phyloP scores from a whole-genome alignment of 257 asterid species.

The Mitragyna speciosa region DNA sequence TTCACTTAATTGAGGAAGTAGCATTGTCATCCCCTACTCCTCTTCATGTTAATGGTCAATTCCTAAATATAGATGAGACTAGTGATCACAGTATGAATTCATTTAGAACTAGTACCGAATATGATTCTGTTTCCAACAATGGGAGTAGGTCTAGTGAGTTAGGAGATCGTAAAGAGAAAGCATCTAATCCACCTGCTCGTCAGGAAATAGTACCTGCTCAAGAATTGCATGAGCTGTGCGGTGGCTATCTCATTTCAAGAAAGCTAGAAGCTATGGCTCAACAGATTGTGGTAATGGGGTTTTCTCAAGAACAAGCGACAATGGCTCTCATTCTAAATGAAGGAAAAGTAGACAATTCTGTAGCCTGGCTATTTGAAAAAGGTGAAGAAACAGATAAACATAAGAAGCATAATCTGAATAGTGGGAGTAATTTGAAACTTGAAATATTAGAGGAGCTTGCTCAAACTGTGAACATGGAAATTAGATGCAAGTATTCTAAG shows the following conservation, averaged over 20 bases:
- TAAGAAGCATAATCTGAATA: slow-evolving; percentile 47
- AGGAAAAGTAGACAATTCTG: slow-evolving; percentile 91
- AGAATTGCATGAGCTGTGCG: slow-evolving; percentile 71
- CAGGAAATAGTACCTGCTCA: slow-evolving; percentile 60
- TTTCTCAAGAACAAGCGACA: slow-evolving; percentile 84
- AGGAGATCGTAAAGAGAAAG: slow-evolving; percentile 67
- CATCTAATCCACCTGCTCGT: slow-evolving; percentile 35
- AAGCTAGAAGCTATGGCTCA: slow-evolving; percentile 76
- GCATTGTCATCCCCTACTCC: slow-evolving; percentile 51
- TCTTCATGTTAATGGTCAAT: slow-evolving; percentile 67
- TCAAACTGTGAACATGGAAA: slow-evolving; percentile 63
- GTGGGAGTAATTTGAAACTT: slow-evolving; percentile 72
- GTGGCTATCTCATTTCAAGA: slow-evolving; percentile 77
- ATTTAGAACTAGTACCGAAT: slow-evolving; percentile 51
- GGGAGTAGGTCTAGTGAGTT: slow-evolving; percentile 98
- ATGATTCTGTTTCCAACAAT: slow-evolving; percentile 75
- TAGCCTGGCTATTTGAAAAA: slow-evolving; percentile 73
- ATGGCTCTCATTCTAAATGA: slow-evolving; percentile 94
- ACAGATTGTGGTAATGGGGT: slow-evolving; percentile 94
- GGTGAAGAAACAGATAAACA: slow-evolving; percentile 55
- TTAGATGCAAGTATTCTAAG: slow-evolving; percentile 64
- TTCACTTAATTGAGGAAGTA: slow-evolving; percentile 63
- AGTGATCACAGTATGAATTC: slow-evolving; percentile 67
- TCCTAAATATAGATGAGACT: slow-evolving; percentile 72
- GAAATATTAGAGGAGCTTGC: slow-evolving; percentile 91